These are phyloP conservation scores for Crucibulum cyathiforme DNA, from an alignment of 1,284 basidiomycete species.

Conservation along the genomic window DNA sequence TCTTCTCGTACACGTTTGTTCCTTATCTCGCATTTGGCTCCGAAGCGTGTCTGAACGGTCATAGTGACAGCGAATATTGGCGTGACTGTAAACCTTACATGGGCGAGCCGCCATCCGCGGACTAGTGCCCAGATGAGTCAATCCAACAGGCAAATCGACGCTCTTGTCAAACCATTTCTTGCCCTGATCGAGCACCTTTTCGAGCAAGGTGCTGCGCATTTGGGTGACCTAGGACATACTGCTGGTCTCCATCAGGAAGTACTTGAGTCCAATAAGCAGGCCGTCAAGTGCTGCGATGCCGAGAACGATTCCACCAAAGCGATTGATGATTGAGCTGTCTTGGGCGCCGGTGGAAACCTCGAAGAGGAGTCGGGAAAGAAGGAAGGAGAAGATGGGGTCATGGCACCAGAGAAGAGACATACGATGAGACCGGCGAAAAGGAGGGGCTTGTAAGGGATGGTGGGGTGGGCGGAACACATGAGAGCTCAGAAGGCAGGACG, in stretches of 20 bases:
- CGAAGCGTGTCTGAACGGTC: constrained; percentile 72
- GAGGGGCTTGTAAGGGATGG: constrained; percentile 77
- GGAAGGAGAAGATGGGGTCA: constrained; percentile 90
- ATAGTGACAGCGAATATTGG: constrained; percentile 65
- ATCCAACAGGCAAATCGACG: background rate
- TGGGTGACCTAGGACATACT: background rate
- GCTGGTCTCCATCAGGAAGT: background rate
- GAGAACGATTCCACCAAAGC: constrained; percentile 71
- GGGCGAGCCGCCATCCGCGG: background rate
- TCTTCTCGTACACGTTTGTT: constrained; percentile 89
- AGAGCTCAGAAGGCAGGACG: constrained; percentile 52
- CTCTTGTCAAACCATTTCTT: constrained; percentile 85
- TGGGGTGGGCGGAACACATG: constrained; percentile 69
- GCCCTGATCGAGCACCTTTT: constrained; percentile 61
- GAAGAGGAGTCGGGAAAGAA: constrained; percentile 84
- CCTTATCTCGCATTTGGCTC: constrained; percentile 73
- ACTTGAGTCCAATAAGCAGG: constrained; percentile 57
- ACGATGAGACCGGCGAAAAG: constrained; percentile 72
- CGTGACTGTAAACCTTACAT: background rate
- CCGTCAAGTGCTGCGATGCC: constrained; percentile 80
- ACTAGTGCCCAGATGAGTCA: background rate
- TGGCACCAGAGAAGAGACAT: constrained; percentile 75
- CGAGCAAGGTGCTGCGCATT: constrained; percentile 68
- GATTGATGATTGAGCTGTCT: constrained; percentile 71
- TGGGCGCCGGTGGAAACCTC: constrained; percentile 76